Base-by-base conservation (phyloP, 139 green algal species). In the Micromonas commoda region DNA sequence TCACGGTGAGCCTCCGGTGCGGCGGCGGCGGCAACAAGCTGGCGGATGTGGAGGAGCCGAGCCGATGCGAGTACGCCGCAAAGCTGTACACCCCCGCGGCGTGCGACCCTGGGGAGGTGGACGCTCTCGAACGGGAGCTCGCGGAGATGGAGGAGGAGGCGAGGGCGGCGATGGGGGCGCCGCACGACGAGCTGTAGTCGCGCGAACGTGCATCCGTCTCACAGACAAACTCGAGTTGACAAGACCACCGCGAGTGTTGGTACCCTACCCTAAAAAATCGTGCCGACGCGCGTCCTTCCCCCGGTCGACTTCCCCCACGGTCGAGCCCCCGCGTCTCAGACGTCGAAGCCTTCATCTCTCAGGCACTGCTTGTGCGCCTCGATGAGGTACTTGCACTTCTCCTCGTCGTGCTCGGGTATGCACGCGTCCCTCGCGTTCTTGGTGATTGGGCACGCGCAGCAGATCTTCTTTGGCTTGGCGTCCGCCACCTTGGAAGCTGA, bases 21-120 rank as follows among this genome's bases (percentile, higher is more conserved):
- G 91, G 90, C 24, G 33, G 33, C 0, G 68, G 80, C 2, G 87
- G 95, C 69, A 24, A 23, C 2, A 20, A 77, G 35, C 66, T 95
- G 16, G 64, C 37, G 0, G 75, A 83, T n/a, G 88, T 92, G 20
- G 80, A 80, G 31, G 92, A 97, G 85, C 92, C 92, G 29, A 83
- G 65, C 34, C 85, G 87, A 0, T 97, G 92, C 78, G 84, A 88
- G 61, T 97, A 97, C 78, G 57, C 57, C 0, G 87, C 85, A 0
- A 77, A 80, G 64, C 71, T 96, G 26, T 54, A 52, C 33, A 96
- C 87, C 0, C 91, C 91, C 0, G 82, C 81, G 3, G 85, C 86
- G 3, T 97, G 92, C 88, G 35, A 26, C 16, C 20, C 31, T 3
- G 53, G 16, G 24, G 2, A 3, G 24, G 20, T 75, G 24, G 35